A percentile compares a stretch with the other conserved stretches of the same genome.
Evolutionary conservation across 768 basidiomycete genomes (phyloP).

Genomic region (Boletellus ananiceps): DNA sequence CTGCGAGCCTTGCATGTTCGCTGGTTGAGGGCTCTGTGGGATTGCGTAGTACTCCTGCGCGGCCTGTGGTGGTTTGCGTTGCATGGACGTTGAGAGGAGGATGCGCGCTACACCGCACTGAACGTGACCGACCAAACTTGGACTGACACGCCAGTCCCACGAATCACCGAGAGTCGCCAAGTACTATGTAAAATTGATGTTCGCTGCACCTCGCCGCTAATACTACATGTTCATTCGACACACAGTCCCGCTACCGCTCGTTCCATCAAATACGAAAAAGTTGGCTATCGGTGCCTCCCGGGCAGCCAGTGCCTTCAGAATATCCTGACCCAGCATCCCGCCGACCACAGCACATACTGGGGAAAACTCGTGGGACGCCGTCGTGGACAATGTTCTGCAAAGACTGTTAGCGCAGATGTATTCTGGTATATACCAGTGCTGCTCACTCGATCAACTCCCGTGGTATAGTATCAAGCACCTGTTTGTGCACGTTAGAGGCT

Average conservation of each 20-base stretch:
- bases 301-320: conserved; percentile 84
- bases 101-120: conserved; percentile 5
- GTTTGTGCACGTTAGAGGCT: conserved; percentile 65
- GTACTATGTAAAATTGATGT: too few species aligned
- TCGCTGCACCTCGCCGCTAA: neutral
- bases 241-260: conserved; percentile 70
- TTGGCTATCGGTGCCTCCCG: conserved; percentile 93
- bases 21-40: conserved; percentile 54
- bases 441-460: conserved; percentile 57
- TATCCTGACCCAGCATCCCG: conserved; percentile 91
- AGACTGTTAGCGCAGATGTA: conserved; percentile 6
- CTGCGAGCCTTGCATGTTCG: conserved; percentile 27
- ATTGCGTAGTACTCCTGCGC: conserved; percentile 62
- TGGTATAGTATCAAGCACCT: conserved; percentile 55
- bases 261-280: conserved; percentile 85
- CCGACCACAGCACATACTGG: conserved; percentile 94
- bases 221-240: conserved; percentile 46
- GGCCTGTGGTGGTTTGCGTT: conserved; percentile 41
- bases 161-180: neutral
- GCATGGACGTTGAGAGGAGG: conserved; percentile 27
- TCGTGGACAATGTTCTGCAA: conserved; percentile 60
- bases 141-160: conserved; percentile 15
- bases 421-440: neutral
- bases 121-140: conserved; percentile 27
- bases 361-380: conserved; percentile 82